Evolutionary conservation across 768 basidiomycete species (phyloP), one percentile per base, ranked within the genome.

Genomic region (Pleurotus cornucopiae): DNA sequence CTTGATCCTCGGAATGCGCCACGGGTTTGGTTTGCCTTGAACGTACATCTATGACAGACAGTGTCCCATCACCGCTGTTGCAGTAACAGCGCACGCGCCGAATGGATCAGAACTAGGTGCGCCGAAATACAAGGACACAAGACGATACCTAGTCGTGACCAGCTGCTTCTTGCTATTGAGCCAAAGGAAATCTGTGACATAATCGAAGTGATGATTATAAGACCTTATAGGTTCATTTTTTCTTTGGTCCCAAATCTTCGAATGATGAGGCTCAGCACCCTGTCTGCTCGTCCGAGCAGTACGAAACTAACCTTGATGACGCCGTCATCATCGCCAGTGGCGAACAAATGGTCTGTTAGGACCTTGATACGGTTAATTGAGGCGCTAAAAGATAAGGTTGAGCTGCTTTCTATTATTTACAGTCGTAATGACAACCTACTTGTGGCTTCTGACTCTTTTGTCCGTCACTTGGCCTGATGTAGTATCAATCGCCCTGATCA

Each of bases 281-380:
- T 49, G 41, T 20, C 6, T 34, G 56, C 54, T 38, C 46, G 54
- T 11, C 39, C 49, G 37, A 12, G 16, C 53, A 44, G 56, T 30
- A 23, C 18, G 46, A 46, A 37, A 11, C 14, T 23, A 49, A 91
- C 93, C 80, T 96, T 96, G 68, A 98, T 85, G 20, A 94, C 84
- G 34, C 95, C 95, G 54, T 95, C 93, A 66, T 98, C 95, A 67
- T 97, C 95, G 14, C 95, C 95, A 5, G 91, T 93, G 16, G 84
- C 83, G 13, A 96, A 68, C 55, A 93, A 70, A 68, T 89, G 82
- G 4, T 87, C 82, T 61, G 82, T 79, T 43, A 92, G 70, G 60
- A 77, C 76, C 62, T 85, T 86, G 37, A 97, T 81, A 57, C 94
- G 89, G 67, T 96, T 97, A 59, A 98, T 88, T 6, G 94, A 82